phyloP scores from a whole-genome alignment of 768 basidiomycete species.

The Neoboletus magnificus region DNA sequence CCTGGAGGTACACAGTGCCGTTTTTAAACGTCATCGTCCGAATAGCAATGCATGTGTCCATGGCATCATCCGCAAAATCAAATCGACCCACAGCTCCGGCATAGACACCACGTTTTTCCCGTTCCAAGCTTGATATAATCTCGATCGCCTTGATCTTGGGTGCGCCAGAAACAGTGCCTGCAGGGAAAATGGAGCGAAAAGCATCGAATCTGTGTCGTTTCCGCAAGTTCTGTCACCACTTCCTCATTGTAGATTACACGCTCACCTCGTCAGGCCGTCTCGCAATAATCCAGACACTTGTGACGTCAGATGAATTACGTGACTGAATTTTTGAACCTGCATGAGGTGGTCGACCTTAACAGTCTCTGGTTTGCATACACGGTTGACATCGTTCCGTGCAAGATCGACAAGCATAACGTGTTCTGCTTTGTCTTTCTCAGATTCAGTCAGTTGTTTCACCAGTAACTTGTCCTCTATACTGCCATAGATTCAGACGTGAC shows the following conservation, averaged over 20 bases:
- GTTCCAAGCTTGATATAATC: constrained; percentile 80
- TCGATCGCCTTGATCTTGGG: constrained; percentile 99
- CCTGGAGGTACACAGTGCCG: constrained; percentile 87
- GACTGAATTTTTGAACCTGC: constrained; percentile 92
- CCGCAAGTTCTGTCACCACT: constrained; percentile 3
- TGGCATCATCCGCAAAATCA: constrained; percentile 90
- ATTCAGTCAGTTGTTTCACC: constrained; percentile 68
- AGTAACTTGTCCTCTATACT: constrained; percentile 82
- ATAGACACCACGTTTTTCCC: constrained; percentile 89
- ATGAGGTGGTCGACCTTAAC: constrained; percentile 96
- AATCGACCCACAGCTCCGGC: constrained; percentile 98
- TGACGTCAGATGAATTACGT: constrained; percentile 96
- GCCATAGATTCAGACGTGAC: constrained; percentile 4
- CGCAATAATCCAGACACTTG: constrained; percentile 88
- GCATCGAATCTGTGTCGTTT: constrained; percentile 77
- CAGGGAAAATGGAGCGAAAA: constrained; percentile 98
- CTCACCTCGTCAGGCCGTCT: constrained; percentile 76
- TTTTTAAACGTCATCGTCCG: constrained; percentile 97
- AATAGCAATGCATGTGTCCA: constrained; percentile 99
- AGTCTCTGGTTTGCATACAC: constrained; percentile 91
- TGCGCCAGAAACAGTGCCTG: constrained; percentile 97
- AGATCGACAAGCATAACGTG: constrained; percentile 99
- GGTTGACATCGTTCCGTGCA: constrained; percentile 97
- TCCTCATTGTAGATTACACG: constrained; percentile 5
- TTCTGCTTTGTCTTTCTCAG: constrained; percentile 95